Evolutionary conservation across 192 early-diverging fungal species (phyloP).

Genomic region (Entrophospora sp.): DNA sequence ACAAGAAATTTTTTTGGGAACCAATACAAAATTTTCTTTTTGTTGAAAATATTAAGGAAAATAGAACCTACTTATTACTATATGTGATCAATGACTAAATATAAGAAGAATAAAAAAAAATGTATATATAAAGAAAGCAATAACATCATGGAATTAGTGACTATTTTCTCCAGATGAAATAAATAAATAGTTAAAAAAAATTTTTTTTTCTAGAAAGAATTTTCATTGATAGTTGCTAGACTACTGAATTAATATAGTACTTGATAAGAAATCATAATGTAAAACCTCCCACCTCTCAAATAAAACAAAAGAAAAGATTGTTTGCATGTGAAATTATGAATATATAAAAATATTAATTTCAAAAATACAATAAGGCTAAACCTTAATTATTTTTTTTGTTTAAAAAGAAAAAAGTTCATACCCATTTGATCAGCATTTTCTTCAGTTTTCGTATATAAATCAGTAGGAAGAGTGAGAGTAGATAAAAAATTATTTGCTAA

Average conservation of each 20-base stretch:
- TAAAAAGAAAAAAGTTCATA: background rate
- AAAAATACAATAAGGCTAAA: too few relatives aligned
- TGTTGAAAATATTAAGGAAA: constrained; percentile 15
- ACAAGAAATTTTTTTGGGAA: constrained; percentile 6
- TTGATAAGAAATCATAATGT: too few relatives aligned
- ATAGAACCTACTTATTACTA: constrained; percentile 28
- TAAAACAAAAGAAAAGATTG: too few relatives aligned
- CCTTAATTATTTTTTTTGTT: background rate
- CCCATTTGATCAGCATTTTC: background rate
- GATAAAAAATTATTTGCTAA: constrained; percentile 12
- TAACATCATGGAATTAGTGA: constrained; percentile 11
- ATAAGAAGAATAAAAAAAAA: constrained; percentile 13
- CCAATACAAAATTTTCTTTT: constrained; percentile 10
- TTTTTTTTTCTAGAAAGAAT: background rate
- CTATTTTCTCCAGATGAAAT: constrained; percentile 8
- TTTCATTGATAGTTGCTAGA: too few relatives aligned
- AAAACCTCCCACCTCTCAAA: too few relatives aligned
- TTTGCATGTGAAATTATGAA: too few relatives aligned
- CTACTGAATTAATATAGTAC: background rate
- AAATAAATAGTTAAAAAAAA: constrained; percentile 7
- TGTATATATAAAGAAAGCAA: constrained; percentile 3
- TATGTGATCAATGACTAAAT: constrained; percentile 27
- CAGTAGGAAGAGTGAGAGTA: background rate
- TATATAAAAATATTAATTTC: too few relatives aligned
- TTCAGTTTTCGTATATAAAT: too few relatives aligned